phyloP scores from a whole-genome alignment of 2,329 filamentous ascomycete genomes.

The Taxawa tesnikishii region DNA sequence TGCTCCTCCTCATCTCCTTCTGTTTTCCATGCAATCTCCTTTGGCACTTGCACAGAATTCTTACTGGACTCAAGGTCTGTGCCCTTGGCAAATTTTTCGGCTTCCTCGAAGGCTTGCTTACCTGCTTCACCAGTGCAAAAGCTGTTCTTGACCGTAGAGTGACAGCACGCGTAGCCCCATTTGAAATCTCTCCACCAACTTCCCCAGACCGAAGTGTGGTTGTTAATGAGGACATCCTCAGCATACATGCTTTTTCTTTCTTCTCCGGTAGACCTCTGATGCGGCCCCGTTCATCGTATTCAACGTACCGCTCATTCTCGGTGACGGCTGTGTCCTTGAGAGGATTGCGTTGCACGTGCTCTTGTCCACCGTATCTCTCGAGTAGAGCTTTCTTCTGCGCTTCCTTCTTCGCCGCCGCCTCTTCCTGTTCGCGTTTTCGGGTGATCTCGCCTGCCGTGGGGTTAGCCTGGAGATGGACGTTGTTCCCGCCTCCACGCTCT shows the following conservation, averaged over 20 bases:
- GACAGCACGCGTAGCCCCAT: slow-evolving; percentile 95
- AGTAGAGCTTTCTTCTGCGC: slow-evolving; percentile 58
- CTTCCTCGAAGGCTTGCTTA: slow-evolving; percentile 65
- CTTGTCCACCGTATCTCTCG: slow-evolving; percentile 70
- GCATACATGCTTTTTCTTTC: slow-evolving; percentile 74
- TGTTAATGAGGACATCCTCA: slow-evolving; percentile 79
- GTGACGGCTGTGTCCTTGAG: slow-evolving; percentile 56
- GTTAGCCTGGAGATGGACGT: slow-evolving; percentile 86
- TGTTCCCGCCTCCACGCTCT: slow-evolving; percentile 65
- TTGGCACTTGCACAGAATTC: slow-evolving; percentile 20
- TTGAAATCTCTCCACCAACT: slow-evolving; percentile 95
- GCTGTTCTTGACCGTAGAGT: slow-evolving; percentile 87
- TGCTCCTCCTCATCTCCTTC: slow-evolving; percentile 27
- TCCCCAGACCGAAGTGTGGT: slow-evolving; percentile 87
- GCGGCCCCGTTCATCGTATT: slow-evolving; percentile 82
- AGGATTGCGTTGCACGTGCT: slow-evolving; percentile 41
- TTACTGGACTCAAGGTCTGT: slow-evolving; percentile 24
- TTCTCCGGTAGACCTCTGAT: slow-evolving; percentile 79
- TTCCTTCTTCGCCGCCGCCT: slow-evolving; percentile 55
- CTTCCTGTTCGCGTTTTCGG: slow-evolving; percentile 67
- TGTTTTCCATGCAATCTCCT: slow-evolving; percentile 28
- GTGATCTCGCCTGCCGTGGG: slow-evolving; percentile 82
- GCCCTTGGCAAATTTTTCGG: slow-evolving; percentile 47
- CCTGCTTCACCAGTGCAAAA: slow-evolving; percentile 94
- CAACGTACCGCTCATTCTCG: slow-evolving; percentile 77